Base-by-base conservation (phyloP, 78 protist genomes). In the Capsaspora owczarzaki region DNA sequence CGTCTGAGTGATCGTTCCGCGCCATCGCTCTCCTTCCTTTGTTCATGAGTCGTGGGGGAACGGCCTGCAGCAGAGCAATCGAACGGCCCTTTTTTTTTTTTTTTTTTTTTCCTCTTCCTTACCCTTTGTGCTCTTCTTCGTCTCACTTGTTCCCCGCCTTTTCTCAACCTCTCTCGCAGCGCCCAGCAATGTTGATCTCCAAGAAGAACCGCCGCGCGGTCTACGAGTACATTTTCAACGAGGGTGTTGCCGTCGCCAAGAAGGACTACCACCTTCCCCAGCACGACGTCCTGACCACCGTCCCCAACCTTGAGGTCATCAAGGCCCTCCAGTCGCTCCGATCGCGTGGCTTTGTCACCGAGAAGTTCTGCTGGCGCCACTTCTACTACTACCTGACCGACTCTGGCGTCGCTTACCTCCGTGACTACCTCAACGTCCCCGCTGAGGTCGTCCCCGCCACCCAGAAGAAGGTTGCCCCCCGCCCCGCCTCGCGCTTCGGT, bases 231-330 rank as follows among this genome's bases (percentile, higher is more conserved):
- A 88, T 91, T 77, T 91, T 88, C 89, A 68, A 82, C 66, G 95
- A 95, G 86, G 98, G 98, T 51, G 98, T 95, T n/a, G 33, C 92
- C 27, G 89, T 90, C 72, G 95, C 94, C 85, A 60, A 80, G 89
- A 89, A 93, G 90, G 92, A 94, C 81, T 74, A 79, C 74, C 31
- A 71, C 79, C 72, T 46, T 19, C 85, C 82, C 74, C 51, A 78
- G 81, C 94, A 87, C 89, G 81, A 31, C 46, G 83, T 63, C 60
- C 35, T 86, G 1, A 63, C 66, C 41, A 49, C n/a, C n/a, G 90
- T 84, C 47, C 69, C 90, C 84, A 93, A 93, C 90, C 85, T 93
- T 29, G 89, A 92, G 61, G 97, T 95, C 51, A 84, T 92, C 74
- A 74, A 83, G 83, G 83, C 84, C 61, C 38, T 86, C 79, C 83